Evolutionary conservation across 192 early-diverging fungal species (phyloP), one percentile per base, ranked within the genome.

Genomic region (Mortierella hygrophila): DNA sequence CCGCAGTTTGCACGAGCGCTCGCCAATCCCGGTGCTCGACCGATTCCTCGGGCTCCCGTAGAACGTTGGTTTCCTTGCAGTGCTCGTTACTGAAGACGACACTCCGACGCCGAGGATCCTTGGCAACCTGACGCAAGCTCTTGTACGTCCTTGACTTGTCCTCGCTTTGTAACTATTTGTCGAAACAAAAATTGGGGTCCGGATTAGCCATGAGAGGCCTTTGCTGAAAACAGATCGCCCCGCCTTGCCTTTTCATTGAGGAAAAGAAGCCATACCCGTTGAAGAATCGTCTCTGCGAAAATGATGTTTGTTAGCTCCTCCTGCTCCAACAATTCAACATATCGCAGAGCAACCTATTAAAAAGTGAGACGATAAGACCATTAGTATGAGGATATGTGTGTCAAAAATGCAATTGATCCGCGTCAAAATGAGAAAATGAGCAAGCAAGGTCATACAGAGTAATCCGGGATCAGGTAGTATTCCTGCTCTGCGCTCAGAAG

Each of bases 51-150:
- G 87, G 84, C 52, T 83, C 70, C 42, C 90, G 83, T 29, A 60
- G 21, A 0, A 85, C 81, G 2, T 63, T 75, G 0, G 94, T 94
- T 2, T 84, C 87, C 0, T 82, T 79, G 78, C 93, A 96, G 13
- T 93, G 88, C 68, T 94, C 93, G 26, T 96, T 96, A 69, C 93
- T 91, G 81, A 96, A 96, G 18, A 95, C 88, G 2, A 94, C 85
- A 3, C 92, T 92, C 21, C 87, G 76, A 21, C 94, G 83, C 20
- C 91, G 70, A 11, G 90, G 88, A 79, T 94, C 93, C 23, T 89
- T 88, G 15, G 89, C 82, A 29, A 95, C 91, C 41, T 90, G 89
- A n/a, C 94, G 90, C 38, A 95, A 76, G 42, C 91, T 92, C 55
- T 91, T 90, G 74, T 93, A 91, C 1, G 92, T 95, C 32, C 92